Evolutionary conservation across 2,329 filamentous ascomycete species (phyloP).

Genomic region (Penicillium sp.): DNA sequence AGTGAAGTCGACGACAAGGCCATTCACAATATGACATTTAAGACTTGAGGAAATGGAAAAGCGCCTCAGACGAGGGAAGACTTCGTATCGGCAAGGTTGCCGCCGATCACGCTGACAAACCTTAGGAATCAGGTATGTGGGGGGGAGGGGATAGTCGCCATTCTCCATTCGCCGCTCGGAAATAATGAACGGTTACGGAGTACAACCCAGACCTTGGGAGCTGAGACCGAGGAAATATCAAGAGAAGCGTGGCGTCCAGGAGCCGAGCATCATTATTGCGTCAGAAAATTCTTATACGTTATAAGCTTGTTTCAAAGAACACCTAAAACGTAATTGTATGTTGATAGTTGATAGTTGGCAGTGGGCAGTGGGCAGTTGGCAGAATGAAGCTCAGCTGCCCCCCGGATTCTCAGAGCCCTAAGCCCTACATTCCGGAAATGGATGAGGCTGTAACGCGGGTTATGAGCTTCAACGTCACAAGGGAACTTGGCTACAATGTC

Average conservation of each 20-base stretch:
- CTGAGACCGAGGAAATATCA: neutral
- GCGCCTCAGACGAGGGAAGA: constrained; percentile 5
- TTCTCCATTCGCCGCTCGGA: constrained; percentile 3
- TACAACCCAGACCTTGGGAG: neutral
- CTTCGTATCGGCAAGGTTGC: constrained; percentile 3
- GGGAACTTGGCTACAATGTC: constrained; percentile 15
- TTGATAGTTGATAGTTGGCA: neutral
- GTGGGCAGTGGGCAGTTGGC: too few relatives aligned
- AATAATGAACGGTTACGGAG: neutral
- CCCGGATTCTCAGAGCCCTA: constrained; percentile 19
- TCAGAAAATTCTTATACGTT: neutral
- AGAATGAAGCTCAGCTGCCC: neutral
- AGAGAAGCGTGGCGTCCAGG: neutral
- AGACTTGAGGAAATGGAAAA: constrained; percentile 14
- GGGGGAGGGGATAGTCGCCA: constrained; percentile 6
- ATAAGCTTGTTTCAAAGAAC: too few relatives aligned
- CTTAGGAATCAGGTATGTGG: constrained; percentile 6
- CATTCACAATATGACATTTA: constrained; percentile 19
- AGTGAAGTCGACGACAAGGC: constrained; percentile 17
- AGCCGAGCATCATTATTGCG: neutral
- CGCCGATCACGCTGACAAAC: constrained; percentile 34
- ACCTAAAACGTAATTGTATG: neutral
- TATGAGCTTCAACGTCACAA: neutral
- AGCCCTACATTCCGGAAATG: constrained; percentile 30
- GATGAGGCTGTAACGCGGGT: constrained; percentile 19